Conservation (phyloP, 805 yeast genomes). For the Candida sanyiensis region DNA sequence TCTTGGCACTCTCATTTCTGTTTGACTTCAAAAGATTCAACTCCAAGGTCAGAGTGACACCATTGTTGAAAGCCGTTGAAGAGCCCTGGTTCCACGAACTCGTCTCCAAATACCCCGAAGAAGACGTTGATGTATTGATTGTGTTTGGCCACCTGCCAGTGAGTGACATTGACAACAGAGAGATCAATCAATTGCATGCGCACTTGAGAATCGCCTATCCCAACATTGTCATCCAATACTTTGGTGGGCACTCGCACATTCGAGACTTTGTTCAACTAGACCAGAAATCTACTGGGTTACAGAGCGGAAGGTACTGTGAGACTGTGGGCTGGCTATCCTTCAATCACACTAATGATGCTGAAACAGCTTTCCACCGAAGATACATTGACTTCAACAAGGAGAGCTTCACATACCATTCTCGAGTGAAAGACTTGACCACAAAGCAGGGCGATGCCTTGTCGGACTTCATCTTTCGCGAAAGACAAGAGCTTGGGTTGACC, state of each 20-base stretch:
- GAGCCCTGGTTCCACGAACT: conserved; percentile 62
- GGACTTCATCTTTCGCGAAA: conserved; percentile 34
- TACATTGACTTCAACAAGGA: conserved; percentile 79
- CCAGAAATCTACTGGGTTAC: conserved; percentile 64
- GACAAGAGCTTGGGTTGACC: conserved; percentile 49
- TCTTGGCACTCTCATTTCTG: conserved; percentile 72
- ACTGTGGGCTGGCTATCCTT: conserved; percentile 86
- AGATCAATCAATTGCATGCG: conserved; percentile 31
- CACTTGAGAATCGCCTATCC: conserved; percentile 57
- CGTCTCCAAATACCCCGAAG: conserved; percentile 29
- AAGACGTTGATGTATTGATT: conserved; percentile 56
- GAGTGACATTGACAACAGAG: conserved; percentile 30
- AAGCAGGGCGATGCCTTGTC: conserved; percentile 46
- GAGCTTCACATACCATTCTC: conserved; percentile 63
- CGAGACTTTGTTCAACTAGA: conserved; percentile 77
- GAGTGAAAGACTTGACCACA: conserved; percentile 42
- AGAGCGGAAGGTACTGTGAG: conserved; percentile 90
- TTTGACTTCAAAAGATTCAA: conserved; percentile 69
- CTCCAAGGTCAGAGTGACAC: conserved; percentile 55
- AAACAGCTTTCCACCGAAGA: conserved; percentile 44
- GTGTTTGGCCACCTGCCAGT: conserved; percentile 80
- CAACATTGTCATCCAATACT: conserved; percentile 63
- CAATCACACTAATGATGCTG: conserved; percentile 24
- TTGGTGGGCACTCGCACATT: conserved; percentile 94
- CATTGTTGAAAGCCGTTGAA: conserved; percentile 46